Evolutionary conservation across 345 rosid species (phyloP).

Genomic region (Acer yangbiense): DNA sequence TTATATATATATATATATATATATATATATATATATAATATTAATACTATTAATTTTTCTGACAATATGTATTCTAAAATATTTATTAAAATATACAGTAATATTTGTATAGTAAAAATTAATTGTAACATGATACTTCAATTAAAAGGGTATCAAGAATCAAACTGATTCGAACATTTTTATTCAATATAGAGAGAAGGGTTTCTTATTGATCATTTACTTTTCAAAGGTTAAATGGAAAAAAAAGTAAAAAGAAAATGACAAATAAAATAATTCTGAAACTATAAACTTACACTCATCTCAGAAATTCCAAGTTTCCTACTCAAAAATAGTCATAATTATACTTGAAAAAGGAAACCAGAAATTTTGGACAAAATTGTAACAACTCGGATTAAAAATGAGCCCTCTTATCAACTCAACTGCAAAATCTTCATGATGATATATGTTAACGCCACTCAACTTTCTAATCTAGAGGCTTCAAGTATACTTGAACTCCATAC

Average conservation of each 20-base stretch:
- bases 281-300: not conserved
- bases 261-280: not conserved
- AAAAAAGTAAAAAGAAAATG: not conserved
- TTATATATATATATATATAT: too few relatives aligned
- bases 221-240: not conserved
- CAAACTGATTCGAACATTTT: not conserved
- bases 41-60: too few relatives aligned
- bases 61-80: too few relatives aligned
- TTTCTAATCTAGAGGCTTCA: constrained; percentile 45
- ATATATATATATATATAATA: too few relatives aligned
- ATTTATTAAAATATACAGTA: too few relatives aligned
- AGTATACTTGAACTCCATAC: constrained; percentile 65
- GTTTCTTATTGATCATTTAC: not conserved
- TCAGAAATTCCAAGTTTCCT: not conserved
- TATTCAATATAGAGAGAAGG: not conserved
- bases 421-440: constrained; percentile 2
- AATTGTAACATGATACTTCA: not conserved
- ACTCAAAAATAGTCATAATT: not conserved
- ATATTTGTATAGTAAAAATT: too few relatives aligned
- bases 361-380: not conserved
- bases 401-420: not conserved
- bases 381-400: not conserved
- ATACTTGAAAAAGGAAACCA: not conserved
- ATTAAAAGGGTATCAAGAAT: not conserved
- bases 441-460: too few relatives aligned